These are phyloP conservation scores for Mallotus japonicus DNA, from an alignment of 441 rosid genomes.

Conservation along the genomic window DNA sequence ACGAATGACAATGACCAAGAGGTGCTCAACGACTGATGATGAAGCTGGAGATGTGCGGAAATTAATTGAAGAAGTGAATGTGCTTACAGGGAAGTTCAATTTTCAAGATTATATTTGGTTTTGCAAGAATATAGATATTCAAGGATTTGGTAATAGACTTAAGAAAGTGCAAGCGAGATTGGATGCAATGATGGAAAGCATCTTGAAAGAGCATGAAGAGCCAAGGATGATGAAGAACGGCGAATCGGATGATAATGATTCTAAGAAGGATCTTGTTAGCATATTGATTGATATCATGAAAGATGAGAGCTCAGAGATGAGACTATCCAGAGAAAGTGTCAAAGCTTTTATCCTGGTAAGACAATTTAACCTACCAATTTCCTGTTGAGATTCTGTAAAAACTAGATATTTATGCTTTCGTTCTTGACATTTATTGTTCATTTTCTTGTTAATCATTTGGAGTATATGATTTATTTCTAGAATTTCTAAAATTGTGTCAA, in stretches of 20 bases:
- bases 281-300: constrained; percentile 35
- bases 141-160: constrained; percentile 38
- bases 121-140: constrained; percentile 47
- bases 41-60: constrained; percentile 36
- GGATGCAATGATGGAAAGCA: constrained; percentile 40
- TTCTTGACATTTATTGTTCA: neutral
- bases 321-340: constrained; percentile 39
- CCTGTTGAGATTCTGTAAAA: neutral
- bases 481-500: no score
- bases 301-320: constrained; percentile 41
- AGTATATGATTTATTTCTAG: no score
- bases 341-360: constrained; percentile 50
- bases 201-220: constrained; percentile 37
- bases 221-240: constrained; percentile 17
- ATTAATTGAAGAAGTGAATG: constrained; percentile 36
- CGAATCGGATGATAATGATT: neutral
- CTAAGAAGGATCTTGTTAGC: constrained; percentile 39
- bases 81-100: constrained; percentile 41
- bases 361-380: neutral
- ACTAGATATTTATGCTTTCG: no score
- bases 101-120: constrained; percentile 45
- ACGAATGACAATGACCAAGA: constrained; percentile 39
- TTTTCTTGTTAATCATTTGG: neutral
- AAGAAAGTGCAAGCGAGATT: constrained; percentile 33
- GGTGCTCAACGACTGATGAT: constrained; percentile 28